Evolutionary conservation across 345 rosid species (phyloP).

Genomic region (Microcos paniculata): DNA sequence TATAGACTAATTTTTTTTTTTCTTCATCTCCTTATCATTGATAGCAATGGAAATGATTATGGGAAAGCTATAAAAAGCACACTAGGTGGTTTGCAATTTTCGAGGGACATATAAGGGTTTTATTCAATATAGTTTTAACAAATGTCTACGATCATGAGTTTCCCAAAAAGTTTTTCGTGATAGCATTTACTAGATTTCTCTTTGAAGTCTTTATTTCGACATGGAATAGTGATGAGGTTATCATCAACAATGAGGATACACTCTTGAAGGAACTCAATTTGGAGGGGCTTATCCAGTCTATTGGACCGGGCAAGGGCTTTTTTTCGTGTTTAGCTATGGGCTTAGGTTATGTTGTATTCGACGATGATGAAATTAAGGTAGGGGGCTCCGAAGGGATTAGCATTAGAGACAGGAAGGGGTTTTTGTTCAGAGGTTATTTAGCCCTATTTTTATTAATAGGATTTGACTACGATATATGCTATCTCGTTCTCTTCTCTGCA

Average conservation of each 20-base stretch:
- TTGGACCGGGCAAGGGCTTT: not conserved
- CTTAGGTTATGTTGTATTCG: too few relatives aligned
- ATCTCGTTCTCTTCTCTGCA: too few relatives aligned
- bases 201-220: not conserved
- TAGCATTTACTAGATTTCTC: not conserved
- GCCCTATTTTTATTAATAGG: too few relatives aligned
- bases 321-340: not conserved
- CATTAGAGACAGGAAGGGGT: too few relatives aligned
- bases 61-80: too few relatives aligned
- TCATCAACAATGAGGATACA: not conserved
- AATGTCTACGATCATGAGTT: constrained; percentile 9
- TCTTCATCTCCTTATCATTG: not conserved
- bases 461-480: too few relatives aligned
- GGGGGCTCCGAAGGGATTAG: too few relatives aligned
- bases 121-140: constrained; percentile 6
- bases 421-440: too few relatives aligned
- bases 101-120: not conserved
- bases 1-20: not conserved
- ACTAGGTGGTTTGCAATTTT: not conserved
- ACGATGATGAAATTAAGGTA: too few relatives aligned
- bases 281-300: not conserved
- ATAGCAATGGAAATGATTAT: not conserved
- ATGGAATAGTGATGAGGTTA: not conserved
- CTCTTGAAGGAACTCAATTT: not conserved
- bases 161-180: not conserved